Conservation (phyloP, 352 stramenopile species). For the Peronospora farinosa region DNA sequence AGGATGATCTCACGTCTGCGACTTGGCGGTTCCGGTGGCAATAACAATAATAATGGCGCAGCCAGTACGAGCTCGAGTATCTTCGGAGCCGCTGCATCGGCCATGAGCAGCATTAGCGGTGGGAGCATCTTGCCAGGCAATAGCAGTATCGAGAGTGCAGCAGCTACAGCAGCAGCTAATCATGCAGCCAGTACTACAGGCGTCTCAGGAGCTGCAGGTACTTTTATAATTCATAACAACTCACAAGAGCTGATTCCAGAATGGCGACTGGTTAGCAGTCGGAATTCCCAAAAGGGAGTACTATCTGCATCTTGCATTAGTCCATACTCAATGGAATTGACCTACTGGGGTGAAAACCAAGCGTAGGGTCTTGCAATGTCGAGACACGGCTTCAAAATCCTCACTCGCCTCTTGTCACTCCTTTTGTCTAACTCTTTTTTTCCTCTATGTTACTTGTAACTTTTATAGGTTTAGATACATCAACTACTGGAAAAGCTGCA, state of each 20-base stretch:
- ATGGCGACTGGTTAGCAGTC: constrained; percentile 66
- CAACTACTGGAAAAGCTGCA: constrained; percentile 31
- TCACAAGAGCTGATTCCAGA: constrained; percentile 43
- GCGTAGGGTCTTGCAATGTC: constrained; percentile 26
- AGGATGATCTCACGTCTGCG: constrained; percentile 70
- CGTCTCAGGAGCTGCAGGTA: constrained; percentile 28
- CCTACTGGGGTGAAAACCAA: constrained; percentile 62
- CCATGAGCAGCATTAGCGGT: constrained; percentile 45
- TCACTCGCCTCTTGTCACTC: constrained; percentile 1
- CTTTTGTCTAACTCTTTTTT: constrained; percentile 1
- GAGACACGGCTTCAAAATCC: background rate
- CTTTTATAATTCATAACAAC: constrained; percentile 7
- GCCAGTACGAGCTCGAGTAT: constrained; percentile 52
- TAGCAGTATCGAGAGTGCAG: constrained; percentile 36
- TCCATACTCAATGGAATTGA: constrained; percentile 60
- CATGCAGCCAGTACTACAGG: constrained; percentile 18
- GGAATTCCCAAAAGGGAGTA: constrained; percentile 62
- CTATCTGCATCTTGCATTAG: constrained; percentile 63
- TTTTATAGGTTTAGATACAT: constrained; percentile 27
- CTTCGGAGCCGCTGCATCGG: constrained; percentile 46
- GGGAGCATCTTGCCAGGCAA: constrained; percentile 42
- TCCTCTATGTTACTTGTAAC: constrained; percentile 1
- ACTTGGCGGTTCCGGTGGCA: constrained; percentile 37
- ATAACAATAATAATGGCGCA: constrained; percentile 24
- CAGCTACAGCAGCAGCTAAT: constrained; percentile 33